Percentiles rank a stretch among this genome's conserved stretches.
phyloP scores from a whole-genome alignment of 148 eudicot genomes.

The Limonium bicolor region DNA sequence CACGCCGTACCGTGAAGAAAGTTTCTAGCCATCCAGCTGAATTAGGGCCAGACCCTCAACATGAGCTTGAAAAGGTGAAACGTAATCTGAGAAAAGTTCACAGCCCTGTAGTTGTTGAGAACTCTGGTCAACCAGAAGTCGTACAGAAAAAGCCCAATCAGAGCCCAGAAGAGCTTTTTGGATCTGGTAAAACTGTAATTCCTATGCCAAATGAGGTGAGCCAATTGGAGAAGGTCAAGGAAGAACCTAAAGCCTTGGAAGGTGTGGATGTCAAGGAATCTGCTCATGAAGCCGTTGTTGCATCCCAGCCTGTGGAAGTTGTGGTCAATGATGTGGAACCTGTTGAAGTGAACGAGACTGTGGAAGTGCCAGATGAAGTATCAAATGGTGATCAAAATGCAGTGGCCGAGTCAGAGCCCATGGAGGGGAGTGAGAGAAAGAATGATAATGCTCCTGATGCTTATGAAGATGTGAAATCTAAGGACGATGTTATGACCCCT shows the following conservation, averaged over 20 bases:
- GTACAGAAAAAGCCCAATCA: conserved; percentile 14
- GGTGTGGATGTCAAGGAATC: conserved; percentile 11
- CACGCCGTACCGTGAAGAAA: conserved; percentile 34
- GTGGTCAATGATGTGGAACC: conserved; percentile 11
- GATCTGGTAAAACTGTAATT: conserved; percentile 9
- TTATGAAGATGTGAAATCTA: conserved; percentile 16
- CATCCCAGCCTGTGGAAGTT: conserved; percentile 11
- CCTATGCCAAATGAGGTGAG: conserved; percentile 8
- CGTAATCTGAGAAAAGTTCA: conserved; percentile 44
- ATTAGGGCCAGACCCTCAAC: conserved; percentile 28
- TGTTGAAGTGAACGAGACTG: conserved; percentile 9
- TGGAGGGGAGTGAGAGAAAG: conserved; percentile 15
- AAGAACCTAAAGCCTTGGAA: conserved; percentile 11
- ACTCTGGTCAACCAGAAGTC: conserved; percentile 13
- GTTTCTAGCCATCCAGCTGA: conserved; percentile 23
- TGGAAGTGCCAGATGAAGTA: conserved; percentile 11
- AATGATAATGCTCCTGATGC: conserved; percentile 14
- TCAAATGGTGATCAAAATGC: conserved; percentile 15
- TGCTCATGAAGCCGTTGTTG: conserved; percentile 5
- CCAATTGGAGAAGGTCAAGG: conserved; percentile 16
- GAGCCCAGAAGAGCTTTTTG: conserved; percentile 9
- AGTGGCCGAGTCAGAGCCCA: conserved; percentile 12
- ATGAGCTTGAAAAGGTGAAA: conserved; percentile 43
- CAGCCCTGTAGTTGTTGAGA: conserved; percentile 22
- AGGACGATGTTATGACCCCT: conserved; percentile 13